Evolutionary conservation across 228 moss, liverwort and hornwort genomes (phyloP).

Genomic region (Sphagnum fallax): DNA sequence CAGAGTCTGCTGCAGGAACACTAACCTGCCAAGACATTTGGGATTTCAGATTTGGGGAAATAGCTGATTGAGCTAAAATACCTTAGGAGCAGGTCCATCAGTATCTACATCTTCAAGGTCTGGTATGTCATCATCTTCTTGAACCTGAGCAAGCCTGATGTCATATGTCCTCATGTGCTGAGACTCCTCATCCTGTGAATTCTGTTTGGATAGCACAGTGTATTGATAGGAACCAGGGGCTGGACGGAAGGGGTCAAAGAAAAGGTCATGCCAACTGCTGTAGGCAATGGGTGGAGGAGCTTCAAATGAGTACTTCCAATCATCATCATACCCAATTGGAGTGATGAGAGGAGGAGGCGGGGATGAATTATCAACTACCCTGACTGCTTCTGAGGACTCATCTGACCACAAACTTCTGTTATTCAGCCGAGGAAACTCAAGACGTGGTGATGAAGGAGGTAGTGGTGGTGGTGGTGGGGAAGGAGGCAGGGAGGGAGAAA

Average conservation of each 20-base stretch:
- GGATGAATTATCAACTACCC: constrained; percentile 16
- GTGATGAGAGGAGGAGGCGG: constrained; percentile 32
- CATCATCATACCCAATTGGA: constrained; percentile 29
- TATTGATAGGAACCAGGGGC: constrained; percentile 36
- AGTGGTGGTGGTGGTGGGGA: background rate
- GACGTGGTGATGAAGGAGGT: constrained; percentile 41
- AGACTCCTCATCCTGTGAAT: constrained; percentile 10
- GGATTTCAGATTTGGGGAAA: no score
- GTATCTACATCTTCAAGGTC: constrained; percentile 63
- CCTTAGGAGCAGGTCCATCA: constrained; percentile 30
- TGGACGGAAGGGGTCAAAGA: constrained; percentile 63
- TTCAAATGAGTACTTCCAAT: constrained; percentile 26
- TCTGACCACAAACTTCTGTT: constrained; percentile 6
- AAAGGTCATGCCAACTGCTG: constrained; percentile 61
- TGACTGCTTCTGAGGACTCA: constrained; percentile 23
- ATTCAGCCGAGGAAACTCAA: constrained; percentile 18
- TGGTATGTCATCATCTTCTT: constrained; percentile 60
- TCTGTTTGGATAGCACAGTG: constrained; percentile 15
- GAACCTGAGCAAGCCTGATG: background rate
- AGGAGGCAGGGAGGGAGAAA: background rate
- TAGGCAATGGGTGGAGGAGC: constrained; percentile 26
- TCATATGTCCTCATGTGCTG: constrained; percentile 2
- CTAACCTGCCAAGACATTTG: no score
- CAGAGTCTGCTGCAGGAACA: no score
- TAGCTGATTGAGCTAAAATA: background rate